Evolutionary conservation across 2,329 filamentous ascomycete species (phyloP).

Genomic region (Aspergillus sp.): DNA sequence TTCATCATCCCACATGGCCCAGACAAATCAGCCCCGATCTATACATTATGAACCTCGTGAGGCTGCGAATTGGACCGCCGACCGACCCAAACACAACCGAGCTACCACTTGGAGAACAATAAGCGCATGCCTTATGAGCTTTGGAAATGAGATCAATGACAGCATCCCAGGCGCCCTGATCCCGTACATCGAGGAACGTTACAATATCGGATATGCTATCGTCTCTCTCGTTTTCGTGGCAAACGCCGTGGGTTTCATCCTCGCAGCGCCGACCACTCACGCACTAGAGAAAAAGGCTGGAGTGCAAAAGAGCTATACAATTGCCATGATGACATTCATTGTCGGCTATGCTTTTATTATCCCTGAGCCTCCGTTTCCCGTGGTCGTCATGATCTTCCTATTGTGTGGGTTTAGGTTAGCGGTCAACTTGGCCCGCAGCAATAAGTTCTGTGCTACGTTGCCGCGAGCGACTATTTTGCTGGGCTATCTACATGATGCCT

Average conservation of each 20-base stretch:
- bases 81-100: too few relatives aligned
- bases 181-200: constrained; percentile 76
- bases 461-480: constrained; percentile 53
- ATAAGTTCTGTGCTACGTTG: constrained; percentile 57
- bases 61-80: too few relatives aligned
- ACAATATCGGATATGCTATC: constrained; percentile 72
- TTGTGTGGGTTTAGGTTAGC: constrained; percentile 58
- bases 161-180: constrained; percentile 74
- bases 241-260: constrained; percentile 74
- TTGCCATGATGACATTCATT: constrained; percentile 58
- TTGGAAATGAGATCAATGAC: constrained; percentile 73
- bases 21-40: too few relatives aligned
- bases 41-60: too few relatives aligned
- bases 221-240: constrained; percentile 81
- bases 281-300: constrained; percentile 62
- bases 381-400: constrained; percentile 68
- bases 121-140: constrained; percentile 63
- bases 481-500: constrained; percentile 35
- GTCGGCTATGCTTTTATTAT: constrained; percentile 66
- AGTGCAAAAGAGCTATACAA: constrained; percentile 61
- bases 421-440: constrained; percentile 54
- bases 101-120: constrained; percentile 69
- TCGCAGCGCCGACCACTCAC: constrained; percentile 69
- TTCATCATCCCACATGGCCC: too few relatives aligned
- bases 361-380: constrained; percentile 67